Evolutionary conservation across 306 rosid species (phyloP).

Genomic region (Mimosa pudica): DNA sequence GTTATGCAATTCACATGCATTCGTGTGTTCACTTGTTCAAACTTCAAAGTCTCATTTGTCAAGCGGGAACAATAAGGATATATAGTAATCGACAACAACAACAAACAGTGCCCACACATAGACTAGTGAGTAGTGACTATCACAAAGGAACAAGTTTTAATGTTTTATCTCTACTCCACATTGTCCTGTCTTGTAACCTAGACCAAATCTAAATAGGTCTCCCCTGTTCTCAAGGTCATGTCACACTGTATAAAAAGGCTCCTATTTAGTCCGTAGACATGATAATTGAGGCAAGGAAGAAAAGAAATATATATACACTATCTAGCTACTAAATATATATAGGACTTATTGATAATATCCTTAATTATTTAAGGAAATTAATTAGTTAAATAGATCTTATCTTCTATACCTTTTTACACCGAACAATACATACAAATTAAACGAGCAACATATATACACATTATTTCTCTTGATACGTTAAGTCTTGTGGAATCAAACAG

Average conservation of each 20-base stretch:
- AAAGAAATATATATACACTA: too few relatives aligned
- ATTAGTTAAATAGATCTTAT: too few relatives aligned
- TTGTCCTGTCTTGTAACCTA: conserved; percentile 4
- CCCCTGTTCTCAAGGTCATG: background rate
- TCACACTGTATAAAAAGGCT: background rate
- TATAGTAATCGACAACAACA: background rate
- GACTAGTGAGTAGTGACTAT: background rate
- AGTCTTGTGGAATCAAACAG: background rate
- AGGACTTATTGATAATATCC: too few relatives aligned
- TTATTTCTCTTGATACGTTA: background rate
- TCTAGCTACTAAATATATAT: too few relatives aligned
- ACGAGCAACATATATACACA: background rate
- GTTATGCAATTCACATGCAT: too few relatives aligned
- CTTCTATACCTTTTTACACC: too few relatives aligned
- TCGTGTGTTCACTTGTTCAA: background rate
- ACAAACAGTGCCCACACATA: background rate
- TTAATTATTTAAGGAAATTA: too few relatives aligned
- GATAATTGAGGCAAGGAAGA: background rate
- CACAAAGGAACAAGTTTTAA: background rate
- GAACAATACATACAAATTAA: too few relatives aligned
- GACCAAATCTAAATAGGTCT: background rate
- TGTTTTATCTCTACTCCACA: background rate
- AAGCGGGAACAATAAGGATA: conserved; percentile 2
- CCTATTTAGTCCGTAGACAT: background rate
- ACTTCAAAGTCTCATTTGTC: background rate